Evolutionary conservation across 768 basidiomycete genomes (phyloP), one percentile per base, ranked within the genome.

Genomic region (Holtermanniella nyarrowii): DNA sequence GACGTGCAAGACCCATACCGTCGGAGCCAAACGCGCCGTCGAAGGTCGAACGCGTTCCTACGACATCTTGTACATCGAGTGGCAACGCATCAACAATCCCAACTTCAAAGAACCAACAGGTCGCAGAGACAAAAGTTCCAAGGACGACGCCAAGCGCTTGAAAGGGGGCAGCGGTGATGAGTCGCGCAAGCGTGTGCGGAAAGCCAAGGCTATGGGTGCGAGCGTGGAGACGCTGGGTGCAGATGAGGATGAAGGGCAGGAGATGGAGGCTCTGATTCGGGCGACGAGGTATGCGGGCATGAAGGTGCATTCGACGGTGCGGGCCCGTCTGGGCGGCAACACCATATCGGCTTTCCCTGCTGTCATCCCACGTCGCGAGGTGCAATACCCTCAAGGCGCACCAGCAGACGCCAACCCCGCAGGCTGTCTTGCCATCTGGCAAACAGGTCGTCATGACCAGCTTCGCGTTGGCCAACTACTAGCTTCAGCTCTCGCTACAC

Each of bases 1-100:
- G 31, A 96, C 93, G 0, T 99, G 93, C 76, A 99, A 99, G 73
- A 88, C 93, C 4, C 93, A 99, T 68, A 85, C 88, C 1, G 93
- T 99, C 84, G 88, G 88, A 13, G 86, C 88, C 11, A 99, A 99
- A 72, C 85, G 93, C 16, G 81, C 85, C 7, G 91, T 99, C 1
- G 78, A 80, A 55, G 88, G 88, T 26, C 86, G 93, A 3, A 85
- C 86, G 0, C 79, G 83, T 48, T 70, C 74, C 5, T 97, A 88
- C 65, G 90, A 95, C 63, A 83, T 84, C 41, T 79, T 99, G 3
- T 78, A 91, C 16, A 77, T 88, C 22, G 91, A 96, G 48, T 97
- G 88, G 88, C 68, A 72, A 31, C 58, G 66, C 24, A 50, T 52
- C 43, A 59, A 68, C 54, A 68, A 69, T 49, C 66, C 70, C 3